phyloP scores from a whole-genome alignment of 805 yeast species.

The Wickerhamiella kazuoi region DNA sequence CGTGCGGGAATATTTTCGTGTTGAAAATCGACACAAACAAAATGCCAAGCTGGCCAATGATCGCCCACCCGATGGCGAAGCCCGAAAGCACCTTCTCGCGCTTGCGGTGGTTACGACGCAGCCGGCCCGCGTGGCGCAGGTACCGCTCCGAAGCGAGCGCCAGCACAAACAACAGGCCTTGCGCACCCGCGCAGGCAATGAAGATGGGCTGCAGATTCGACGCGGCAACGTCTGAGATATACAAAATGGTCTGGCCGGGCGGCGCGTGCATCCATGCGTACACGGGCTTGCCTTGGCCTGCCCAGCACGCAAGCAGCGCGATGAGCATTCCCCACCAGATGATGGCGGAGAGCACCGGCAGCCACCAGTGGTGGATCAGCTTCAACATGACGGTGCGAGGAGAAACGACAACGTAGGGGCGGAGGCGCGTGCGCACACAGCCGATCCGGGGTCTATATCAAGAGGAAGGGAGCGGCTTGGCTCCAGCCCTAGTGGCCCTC shows the following conservation, averaged over 20 bases:
- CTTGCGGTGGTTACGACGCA: conserved; percentile 33
- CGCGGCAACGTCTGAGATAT: conserved; percentile 77
- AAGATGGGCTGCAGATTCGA: conserved; percentile 72
- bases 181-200: conserved; percentile 58
- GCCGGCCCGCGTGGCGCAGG: conserved; percentile 38
- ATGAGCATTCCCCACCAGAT: conserved; percentile 89
- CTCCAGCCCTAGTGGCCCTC: too few relatives aligned
- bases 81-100: conserved; percentile 28
- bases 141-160: conserved; percentile 44
- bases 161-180: conserved; percentile 55
- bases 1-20: conserved; percentile 37
- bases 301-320: conserved; percentile 65
- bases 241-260: conserved; percentile 29
- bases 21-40: conserved; percentile 58
- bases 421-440: too few relatives aligned
- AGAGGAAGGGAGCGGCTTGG: too few relatives aligned
- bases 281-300: conserved; percentile 58
- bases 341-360: conserved; percentile 49
- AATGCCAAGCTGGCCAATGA: conserved; percentile 54
- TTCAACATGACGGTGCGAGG: conserved; percentile 12
- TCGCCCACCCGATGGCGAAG: conserved; percentile 30
- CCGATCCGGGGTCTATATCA: too few relatives aligned
- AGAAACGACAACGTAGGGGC: too few relatives aligned
- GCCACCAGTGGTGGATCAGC: conserved; percentile 21
- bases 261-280: conserved; percentile 36